Base-by-base conservation (phyloP, 352 stramenopile species). In the Aphanomyces invadans region DNA sequence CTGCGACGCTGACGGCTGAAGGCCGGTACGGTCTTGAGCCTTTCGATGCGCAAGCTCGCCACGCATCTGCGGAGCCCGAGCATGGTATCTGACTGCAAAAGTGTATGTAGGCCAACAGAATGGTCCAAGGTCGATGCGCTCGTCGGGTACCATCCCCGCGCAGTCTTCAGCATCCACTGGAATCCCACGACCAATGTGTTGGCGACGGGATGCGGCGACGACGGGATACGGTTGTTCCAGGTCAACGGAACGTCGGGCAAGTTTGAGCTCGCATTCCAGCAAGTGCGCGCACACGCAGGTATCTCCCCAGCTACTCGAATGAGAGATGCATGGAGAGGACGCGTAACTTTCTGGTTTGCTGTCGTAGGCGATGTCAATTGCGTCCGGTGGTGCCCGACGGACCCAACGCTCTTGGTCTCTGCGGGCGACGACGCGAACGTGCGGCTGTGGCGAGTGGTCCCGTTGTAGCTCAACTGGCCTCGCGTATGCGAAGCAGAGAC, bases 141-240 rank as follows among this genome's bases (percentile, higher is more conserved):
- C 12, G 73, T 86, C 1, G 80, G 88, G 32, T 84, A 82, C 33
- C 95, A 99, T 76, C 80, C 86, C 21, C 80, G 81, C 46, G 90
- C 90, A 1, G 86, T 99, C 25, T 98, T 97, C 71, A 93, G 76
- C 56, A 77, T 98, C 9, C 87, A 98, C 74, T 99, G 94, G 87
- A 90, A 81, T 19, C 77, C 78, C 15, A 76, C 88, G 4, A 83
- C 93, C 64, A 85, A 95, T 53, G 79, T 89, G 15, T 75, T 98
- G 15, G 90, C 84, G 31, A 97, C 92, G 0, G 88, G 83, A 29
- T 93, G 89, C 12, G 91, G 78, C 0, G 96, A 99, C 68, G 88
- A 98, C 70, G 69, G 72, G 2, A 96, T 99, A 53, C 78, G 83
- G 0, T 73, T 98, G 46, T 94, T 98, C 70, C 81, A 83, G 56